Evolutionary conservation across 108 stramenopile genomes (phyloP).

Genomic region (Nitzschia sp.): DNA sequence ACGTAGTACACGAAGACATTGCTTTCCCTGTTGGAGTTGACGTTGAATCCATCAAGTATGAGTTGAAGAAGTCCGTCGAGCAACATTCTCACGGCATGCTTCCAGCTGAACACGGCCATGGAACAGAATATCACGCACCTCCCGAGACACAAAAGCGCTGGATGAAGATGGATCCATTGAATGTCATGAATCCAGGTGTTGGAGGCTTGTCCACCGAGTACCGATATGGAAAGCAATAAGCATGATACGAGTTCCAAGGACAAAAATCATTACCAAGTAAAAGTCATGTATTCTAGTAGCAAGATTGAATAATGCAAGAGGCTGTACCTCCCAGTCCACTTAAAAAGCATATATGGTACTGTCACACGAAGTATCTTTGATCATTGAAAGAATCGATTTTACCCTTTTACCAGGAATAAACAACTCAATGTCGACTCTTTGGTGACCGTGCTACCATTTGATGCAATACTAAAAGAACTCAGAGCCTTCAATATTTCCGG

Average conservation of each 20-base stretch:
- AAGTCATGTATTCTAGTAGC: no score
- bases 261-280: no score
- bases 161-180: constrained; percentile 84
- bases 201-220: constrained; percentile 55
- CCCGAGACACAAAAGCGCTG: constrained; percentile 62
- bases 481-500: constrained; percentile 1
- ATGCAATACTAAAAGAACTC: no score
- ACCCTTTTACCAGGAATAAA: no score
- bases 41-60: constrained; percentile 65
- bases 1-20: constrained; percentile 86
- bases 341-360: no score
- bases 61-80: constrained; percentile 67
- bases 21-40: constrained; percentile 72
- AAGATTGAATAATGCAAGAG: no score
- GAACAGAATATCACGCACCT: constrained; percentile 82
- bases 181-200: constrained; percentile 84
- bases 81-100: constrained; percentile 51
- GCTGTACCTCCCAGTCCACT: no score
- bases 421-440: no score
- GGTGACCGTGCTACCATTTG: no score
- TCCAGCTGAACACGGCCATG: constrained; percentile 87
- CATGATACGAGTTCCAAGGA: not conserved
- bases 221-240: constrained; percentile 7
- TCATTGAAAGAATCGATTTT: no score
- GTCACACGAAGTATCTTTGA: no score